Percentiles rank a stretch among this genome's conserved stretches.
These are phyloP conservation scores for Trametes polyzona DNA, from an alignment of 1,284 basidiomycete genomes.

Conservation along the genomic window DNA sequence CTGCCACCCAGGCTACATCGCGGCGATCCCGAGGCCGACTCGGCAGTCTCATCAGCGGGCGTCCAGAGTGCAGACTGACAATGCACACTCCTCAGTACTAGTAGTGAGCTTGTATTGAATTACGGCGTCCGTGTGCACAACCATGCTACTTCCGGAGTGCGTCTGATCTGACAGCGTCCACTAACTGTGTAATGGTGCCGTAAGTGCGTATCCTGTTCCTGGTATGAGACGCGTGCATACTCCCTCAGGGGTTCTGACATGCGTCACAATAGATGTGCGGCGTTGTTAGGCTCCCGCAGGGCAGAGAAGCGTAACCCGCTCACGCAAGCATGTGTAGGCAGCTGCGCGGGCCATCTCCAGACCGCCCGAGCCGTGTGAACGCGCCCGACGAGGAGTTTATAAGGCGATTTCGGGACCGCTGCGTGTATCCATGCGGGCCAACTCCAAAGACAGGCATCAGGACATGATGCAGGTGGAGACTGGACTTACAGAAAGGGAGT, in stretches of 20 bases:
- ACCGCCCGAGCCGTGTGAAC: too few relatives aligned
- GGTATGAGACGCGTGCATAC: not conserved
- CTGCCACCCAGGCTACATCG: not conserved
- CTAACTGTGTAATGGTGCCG: conserved; percentile 1
- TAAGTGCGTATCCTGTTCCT: not conserved
- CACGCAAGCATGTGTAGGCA: too few relatives aligned
- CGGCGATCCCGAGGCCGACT: not conserved
- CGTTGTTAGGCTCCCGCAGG: too few relatives aligned
- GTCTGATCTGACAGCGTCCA: conserved; percentile 5
- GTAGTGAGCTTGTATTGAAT: too few relatives aligned
- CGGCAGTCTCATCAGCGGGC: not conserved
- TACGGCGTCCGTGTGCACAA: too few relatives aligned
- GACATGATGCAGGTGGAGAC: not conserved
- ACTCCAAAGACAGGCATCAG: too few relatives aligned
- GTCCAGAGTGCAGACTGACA: not conserved
- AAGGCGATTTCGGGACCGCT: not conserved
- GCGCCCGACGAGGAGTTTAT: too few relatives aligned
- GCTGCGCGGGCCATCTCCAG: too few relatives aligned
- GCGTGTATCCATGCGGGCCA: not conserved
- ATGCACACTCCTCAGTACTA: too few relatives aligned
- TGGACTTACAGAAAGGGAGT: not conserved
- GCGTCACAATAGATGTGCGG: not conserved
- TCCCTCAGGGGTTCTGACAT: not conserved
- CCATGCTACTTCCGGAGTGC: not conserved
- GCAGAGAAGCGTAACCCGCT: too few relatives aligned